Base-by-base conservation (phyloP, 257 asterid genomes). In the Plantago elongata region DNA sequence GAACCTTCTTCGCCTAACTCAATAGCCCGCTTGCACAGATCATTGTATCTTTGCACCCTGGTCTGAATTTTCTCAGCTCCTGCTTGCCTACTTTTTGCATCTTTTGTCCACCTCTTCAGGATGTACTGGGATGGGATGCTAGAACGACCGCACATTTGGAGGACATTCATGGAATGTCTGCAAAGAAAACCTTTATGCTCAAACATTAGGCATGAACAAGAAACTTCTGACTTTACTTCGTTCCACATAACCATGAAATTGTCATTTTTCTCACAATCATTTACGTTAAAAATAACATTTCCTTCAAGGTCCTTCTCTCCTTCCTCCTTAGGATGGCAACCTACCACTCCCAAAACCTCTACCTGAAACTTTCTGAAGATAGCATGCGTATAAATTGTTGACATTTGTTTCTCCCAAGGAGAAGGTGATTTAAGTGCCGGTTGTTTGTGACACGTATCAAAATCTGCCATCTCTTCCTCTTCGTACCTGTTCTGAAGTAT, bases 361-460 rank as follows among this genome's bases (percentile, higher is more conserved):
- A 81, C 77, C 63, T 92, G 98, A 73, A 92, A 92, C 71, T 84
- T 88, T 79, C 83, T 83, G 69, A 92, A 92, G 71, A 92, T 84
- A 3, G 95, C 78, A 64, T 92, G 98, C 4, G 98, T 92, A 62
- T 86, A 88, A 61, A 89, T 79, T 10, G 95, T 73, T 9, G 98
- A 92, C 97, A 89, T 84, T 70, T 92, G 96, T 66, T 92, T 92
- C 75, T 92, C 98, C 97, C 98, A 92, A 51, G 98, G 98, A 38
- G 98, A 92, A 62, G 98, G 98, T 1, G 98, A 92, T 75, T 83
- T 92, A 27, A 92, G 83, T 16, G 97, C 98, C 11, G 98, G 95
- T 75, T 88, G 98, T 81, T 88, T 92, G 83, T 92, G 95, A 82
- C 88, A 89, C 7, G 95, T 88, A 69, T 88, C 98, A 67, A 92